Percentiles rank a stretch among this genome's conserved stretches.
These are phyloP conservation scores for Fusarium pseudograminearum DNA, from an alignment of 2,329 filamentous ascomycete genomes.

Conservation along the genomic window DNA sequence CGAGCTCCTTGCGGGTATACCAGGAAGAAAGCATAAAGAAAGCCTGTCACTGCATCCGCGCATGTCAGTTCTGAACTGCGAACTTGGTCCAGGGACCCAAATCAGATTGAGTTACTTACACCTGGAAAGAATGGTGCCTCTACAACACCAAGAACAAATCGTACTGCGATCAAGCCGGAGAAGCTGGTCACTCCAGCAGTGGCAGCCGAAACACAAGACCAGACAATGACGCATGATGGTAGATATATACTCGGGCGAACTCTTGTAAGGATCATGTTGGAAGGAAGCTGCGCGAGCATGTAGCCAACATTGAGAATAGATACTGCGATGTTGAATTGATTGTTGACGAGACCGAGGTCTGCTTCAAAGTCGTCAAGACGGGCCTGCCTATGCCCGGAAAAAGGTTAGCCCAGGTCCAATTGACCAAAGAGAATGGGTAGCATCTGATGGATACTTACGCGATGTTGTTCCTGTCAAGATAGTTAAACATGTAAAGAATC, in stretches of 20 bases:
- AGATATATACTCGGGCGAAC: constrained; percentile 38
- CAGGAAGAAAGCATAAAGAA: constrained; percentile 25
- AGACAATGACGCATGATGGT: constrained; percentile 34
- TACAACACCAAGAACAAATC: constrained; percentile 42
- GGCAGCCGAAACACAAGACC: constrained; percentile 41
- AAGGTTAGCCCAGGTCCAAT: not conserved
- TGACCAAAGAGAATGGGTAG: not conserved
- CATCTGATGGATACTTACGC: constrained; percentile 24
- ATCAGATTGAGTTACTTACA: not conserved
- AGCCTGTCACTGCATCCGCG: not conserved
- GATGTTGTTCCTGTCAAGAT: constrained; percentile 44
- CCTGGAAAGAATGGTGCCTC: constrained; percentile 43
- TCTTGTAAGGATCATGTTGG: constrained; percentile 33
- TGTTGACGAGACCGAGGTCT: constrained; percentile 42
- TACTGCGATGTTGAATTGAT: constrained; percentile 45
- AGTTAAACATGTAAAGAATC: constrained; percentile 46
- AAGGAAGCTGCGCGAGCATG: constrained; percentile 28
- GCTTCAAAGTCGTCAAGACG: constrained; percentile 43
- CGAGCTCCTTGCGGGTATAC: constrained; percentile 47
- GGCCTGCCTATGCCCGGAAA: constrained; percentile 36
- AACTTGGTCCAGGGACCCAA: not conserved
- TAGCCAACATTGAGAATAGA: constrained; percentile 46
- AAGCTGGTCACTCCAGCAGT: constrained; percentile 34
- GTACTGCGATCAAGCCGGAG: constrained; percentile 20
- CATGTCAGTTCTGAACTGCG: not conserved